These are phyloP conservation scores for Yamadazyma sp. DNA, from an alignment of 1,139 yeast genomes.

Conservation along the genomic window DNA sequence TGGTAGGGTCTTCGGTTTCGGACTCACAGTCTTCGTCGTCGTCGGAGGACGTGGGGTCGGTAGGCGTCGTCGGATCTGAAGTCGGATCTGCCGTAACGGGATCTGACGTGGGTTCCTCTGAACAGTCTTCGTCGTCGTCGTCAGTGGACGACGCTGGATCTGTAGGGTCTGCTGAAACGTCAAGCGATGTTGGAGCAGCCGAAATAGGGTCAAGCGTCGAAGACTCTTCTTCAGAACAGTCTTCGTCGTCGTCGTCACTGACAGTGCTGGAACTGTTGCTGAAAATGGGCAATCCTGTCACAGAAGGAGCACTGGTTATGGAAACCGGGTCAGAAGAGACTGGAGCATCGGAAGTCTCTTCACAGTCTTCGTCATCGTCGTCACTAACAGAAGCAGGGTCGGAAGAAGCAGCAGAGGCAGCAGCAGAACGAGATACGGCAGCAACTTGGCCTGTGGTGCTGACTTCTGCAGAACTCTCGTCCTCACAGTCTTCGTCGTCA, in stretches of 20 bases:
- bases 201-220: conserved; percentile 2
- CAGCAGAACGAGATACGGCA: neutral
- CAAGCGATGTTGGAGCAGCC: neutral
- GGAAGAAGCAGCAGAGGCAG: neutral
- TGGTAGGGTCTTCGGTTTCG: conserved; percentile 1
- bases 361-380: conserved; percentile 8
- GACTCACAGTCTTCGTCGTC: conserved; percentile 12
- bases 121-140: conserved; percentile 14
- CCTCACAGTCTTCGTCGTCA: conserved; percentile 7
- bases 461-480: conserved; percentile 1
- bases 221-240: conserved; percentile 12
- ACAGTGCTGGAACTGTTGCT: no score
- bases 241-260: conserved; percentile 11
- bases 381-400: conserved; percentile 5
- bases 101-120: conserved; percentile 7
- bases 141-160: conserved; percentile 1
- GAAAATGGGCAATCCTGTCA: no score
- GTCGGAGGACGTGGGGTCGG: conserved; percentile 4
- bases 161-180: neutral
- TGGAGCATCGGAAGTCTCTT: no score
- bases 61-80: no score
- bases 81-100: no score
- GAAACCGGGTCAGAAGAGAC: no score
- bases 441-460: no score
- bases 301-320: no score